A percentile compares a stretch with the other conserved stretches of the same genome.
phyloP scores from a whole-genome alignment of 352 stramenopile species.

The Phytophthora agathidicida region DNA sequence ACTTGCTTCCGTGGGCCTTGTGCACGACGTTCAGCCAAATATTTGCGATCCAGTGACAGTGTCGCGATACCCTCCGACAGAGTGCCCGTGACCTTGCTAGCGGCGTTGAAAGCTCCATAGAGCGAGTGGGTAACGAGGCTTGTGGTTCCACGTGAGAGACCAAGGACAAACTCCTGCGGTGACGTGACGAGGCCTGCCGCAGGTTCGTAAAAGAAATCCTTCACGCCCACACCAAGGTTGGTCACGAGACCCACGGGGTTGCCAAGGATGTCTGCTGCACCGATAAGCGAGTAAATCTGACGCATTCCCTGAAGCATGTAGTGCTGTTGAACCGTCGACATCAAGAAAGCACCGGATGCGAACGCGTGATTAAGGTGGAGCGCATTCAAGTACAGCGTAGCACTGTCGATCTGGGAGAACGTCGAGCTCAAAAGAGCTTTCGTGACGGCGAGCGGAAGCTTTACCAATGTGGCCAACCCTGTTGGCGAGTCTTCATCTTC shows the following conservation, averaged over 20 bases:
- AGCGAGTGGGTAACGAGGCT: conserved; percentile 92
- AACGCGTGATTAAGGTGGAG: conserved; percentile 86
- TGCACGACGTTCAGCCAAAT: conserved; percentile 83
- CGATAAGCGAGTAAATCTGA: conserved; percentile 87
- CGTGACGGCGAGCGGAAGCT: conserved; percentile 38
- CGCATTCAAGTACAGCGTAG: conserved; percentile 81
- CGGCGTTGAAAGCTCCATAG: conserved; percentile 93
- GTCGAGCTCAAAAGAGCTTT: conserved; percentile 40
- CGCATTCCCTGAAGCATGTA: conserved; percentile 80
- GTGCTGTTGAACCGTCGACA: conserved; percentile 81
- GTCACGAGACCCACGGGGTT: conserved; percentile 91
- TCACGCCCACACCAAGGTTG: conserved; percentile 88
- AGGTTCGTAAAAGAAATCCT: conserved; percentile 95
- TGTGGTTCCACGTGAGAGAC: conserved; percentile 88
- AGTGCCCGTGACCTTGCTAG: conserved; percentile 93
- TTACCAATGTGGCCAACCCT: conserved; percentile 26
- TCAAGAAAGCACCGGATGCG: conserved; percentile 68
- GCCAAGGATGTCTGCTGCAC: conserved; percentile 89
- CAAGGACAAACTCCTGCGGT: conserved; percentile 88
- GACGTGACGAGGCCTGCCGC: conserved; percentile 89
- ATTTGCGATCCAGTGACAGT: conserved; percentile 90
- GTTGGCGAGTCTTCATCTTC: conserved; percentile 25
- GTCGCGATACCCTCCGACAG: conserved; percentile 91
- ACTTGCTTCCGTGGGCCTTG: conserved; percentile 78
- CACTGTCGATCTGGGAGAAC: conserved; percentile 69